Evolutionary conservation across 2,329 filamentous ascomycete species (phyloP).

Genomic region (Magnaporthiopsis incrustans): DNA sequence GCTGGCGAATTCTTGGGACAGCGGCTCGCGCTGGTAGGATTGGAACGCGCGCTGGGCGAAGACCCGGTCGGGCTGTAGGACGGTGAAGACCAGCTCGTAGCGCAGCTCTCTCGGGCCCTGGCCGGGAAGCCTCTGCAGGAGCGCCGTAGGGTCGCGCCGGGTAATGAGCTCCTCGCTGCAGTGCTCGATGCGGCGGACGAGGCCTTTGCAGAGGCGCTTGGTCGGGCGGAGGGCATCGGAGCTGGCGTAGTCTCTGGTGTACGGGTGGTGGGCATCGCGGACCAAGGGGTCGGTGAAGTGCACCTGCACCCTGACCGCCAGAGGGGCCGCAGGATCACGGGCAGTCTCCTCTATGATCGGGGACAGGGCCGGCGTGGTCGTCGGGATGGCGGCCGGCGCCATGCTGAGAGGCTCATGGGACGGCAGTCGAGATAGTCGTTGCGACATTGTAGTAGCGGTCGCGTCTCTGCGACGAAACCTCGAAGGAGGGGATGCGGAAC

Average conservation of each 20-base stretch:
- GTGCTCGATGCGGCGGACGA: slow-evolving; percentile 43
- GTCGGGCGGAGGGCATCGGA: slow-evolving; percentile 35
- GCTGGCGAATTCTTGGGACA: slow-evolving; percentile 35
- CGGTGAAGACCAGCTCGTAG: slow-evolving; percentile 40
- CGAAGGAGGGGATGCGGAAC: not conserved
- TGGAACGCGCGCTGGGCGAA: slow-evolving; percentile 37
- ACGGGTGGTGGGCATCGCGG: slow-evolving; percentile 12
- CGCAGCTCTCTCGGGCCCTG: slow-evolving; percentile 32
- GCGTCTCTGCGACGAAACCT: not conserved
- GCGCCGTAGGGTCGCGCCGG: slow-evolving; percentile 39
- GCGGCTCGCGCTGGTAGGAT: slow-evolving; percentile 41
- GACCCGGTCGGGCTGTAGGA: slow-evolving; percentile 30
- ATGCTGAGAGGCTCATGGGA: slow-evolving; percentile 6
- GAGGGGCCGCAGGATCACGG: not conserved
- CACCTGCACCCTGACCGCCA: slow-evolving; percentile 11
- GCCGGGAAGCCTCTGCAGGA: slow-evolving; percentile 24
- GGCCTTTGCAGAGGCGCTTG: slow-evolving; percentile 37
- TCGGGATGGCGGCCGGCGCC: slow-evolving; percentile 4
- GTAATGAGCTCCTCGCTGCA: slow-evolving; percentile 46
- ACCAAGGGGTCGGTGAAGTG: slow-evolving; percentile 11
- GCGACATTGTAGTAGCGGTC: not conserved
- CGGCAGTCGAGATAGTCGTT: not conserved
- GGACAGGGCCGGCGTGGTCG: not conserved
- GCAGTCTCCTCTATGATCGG: slow-evolving; percentile 5
- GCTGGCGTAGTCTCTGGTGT: slow-evolving; percentile 37